These are phyloP conservation scores for Candida palmyrensis DNA, from an alignment of 805 yeast species.

Conservation along the genomic window DNA sequence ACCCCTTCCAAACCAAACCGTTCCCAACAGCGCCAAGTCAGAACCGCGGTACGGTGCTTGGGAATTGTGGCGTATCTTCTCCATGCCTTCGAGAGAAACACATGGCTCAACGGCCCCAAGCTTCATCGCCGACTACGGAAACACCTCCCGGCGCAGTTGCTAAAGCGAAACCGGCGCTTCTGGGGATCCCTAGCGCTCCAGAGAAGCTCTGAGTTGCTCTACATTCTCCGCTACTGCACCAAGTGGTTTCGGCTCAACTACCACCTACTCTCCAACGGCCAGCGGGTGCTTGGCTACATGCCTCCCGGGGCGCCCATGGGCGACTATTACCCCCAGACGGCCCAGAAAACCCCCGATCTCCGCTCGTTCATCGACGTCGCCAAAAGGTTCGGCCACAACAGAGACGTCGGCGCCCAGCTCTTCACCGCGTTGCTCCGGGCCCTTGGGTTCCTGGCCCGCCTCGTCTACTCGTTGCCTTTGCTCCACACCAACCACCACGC, in stretches of 20 bases:
- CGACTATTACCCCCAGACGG: slow-evolving; percentile 17
- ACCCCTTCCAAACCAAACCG: slow-evolving; percentile 2
- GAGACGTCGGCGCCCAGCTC: slow-evolving; percentile 30
- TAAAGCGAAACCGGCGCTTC: slow-evolving; percentile 13
- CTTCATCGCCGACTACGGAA: slow-evolving; percentile 18
- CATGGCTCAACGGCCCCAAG: slow-evolving; percentile 12
- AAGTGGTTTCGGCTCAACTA: slow-evolving; percentile 31
- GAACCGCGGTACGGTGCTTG: slow-evolving; percentile 15
- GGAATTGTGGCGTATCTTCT: slow-evolving; percentile 18
- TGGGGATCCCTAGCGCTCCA: slow-evolving; percentile 1
- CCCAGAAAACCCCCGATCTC: slow-evolving; percentile 8
- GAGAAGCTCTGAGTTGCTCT: slow-evolving; percentile 19
- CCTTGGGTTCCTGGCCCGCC: slow-evolving; percentile 24
- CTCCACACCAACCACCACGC: slow-evolving; percentile 9
- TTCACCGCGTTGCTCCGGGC: slow-evolving; percentile 23
- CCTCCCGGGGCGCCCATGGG: slow-evolving; percentile 9
- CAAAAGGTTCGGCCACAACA: slow-evolving; percentile 21
- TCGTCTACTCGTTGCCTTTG: slow-evolving; percentile 28
- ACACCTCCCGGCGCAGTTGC: slow-evolving; percentile 18
- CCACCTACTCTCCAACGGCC: slow-evolving; percentile 23
- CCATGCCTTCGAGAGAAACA: slow-evolving; percentile 17
- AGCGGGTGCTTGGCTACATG: slow-evolving; percentile 23
- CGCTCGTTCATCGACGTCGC: slow-evolving; percentile 10
- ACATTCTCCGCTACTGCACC: slow-evolving; percentile 24
- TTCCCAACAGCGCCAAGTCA: slow-evolving; percentile 5